Conservation (phyloP, 139 green algal genomes). For the Coelastrella sp. region DNA sequence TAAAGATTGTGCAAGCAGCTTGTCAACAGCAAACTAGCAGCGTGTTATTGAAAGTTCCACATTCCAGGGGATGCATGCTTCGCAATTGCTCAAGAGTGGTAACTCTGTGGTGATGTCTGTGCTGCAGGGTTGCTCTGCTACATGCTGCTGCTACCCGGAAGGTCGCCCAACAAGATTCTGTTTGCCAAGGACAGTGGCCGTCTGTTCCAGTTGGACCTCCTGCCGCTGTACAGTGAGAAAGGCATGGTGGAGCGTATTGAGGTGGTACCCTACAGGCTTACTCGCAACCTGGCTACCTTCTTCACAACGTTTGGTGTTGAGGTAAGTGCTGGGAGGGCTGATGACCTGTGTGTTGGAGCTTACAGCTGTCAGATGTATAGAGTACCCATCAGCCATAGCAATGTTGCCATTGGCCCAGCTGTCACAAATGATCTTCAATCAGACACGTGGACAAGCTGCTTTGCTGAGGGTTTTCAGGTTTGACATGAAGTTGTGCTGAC, state of each 20-base stretch:
- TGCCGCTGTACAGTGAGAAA: slow-evolving; percentile 73
- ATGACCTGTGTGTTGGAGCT: slow-evolving; percentile 1
- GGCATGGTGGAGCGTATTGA: slow-evolving; percentile 73
- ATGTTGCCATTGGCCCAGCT: too few relatives aligned
- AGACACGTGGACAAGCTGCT: too few relatives aligned
- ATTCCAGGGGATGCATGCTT: too few relatives aligned
- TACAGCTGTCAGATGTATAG: too few relatives aligned
- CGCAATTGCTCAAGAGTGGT: too few relatives aligned
- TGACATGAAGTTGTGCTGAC: too few relatives aligned
- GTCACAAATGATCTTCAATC: too few relatives aligned
- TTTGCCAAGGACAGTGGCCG: slow-evolving; percentile 87
- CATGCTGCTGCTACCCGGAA: slow-evolving; percentile 87
- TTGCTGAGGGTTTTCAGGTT: too few relatives aligned
- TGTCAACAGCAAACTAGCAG: too few relatives aligned
- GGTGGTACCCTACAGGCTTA: slow-evolving; percentile 97
- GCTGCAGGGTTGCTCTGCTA: slow-evolving; percentile 81
- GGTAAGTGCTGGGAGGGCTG: slow-evolving; percentile 49
- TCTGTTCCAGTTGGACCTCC: slow-evolving; percentile 91
- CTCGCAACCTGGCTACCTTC: slow-evolving; percentile 95
- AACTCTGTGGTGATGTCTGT: neutral
- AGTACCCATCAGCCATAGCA: too few relatives aligned
- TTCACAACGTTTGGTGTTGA: slow-evolving; percentile 97
- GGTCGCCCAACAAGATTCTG: slow-evolving; percentile 91
- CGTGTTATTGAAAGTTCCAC: too few relatives aligned
- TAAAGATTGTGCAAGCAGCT: neutral